Percentiles rank a stretch among this genome's conserved stretches.
These are phyloP conservation scores for Drosera capensis DNA, from an alignment of 148 eudicot genomes.

Conservation along the genomic window DNA sequence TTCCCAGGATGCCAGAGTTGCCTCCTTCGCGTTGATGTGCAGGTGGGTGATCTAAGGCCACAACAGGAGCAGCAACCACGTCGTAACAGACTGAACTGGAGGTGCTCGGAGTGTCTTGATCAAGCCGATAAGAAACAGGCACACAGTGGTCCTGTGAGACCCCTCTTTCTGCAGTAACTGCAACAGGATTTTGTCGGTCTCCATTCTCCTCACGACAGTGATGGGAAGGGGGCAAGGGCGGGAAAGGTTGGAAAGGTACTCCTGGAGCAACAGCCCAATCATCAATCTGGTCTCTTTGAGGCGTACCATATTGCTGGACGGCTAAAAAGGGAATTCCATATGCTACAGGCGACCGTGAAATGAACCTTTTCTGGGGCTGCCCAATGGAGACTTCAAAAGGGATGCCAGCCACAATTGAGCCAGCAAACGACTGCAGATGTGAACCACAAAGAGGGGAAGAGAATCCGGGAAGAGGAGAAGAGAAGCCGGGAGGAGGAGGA, in stretches of 20 bases:
- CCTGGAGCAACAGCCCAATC: constrained; percentile 66
- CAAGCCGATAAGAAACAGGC: constrained; percentile 2
- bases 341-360: constrained; percentile 37
- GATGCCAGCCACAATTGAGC: constrained; percentile 1
- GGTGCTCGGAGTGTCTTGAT: constrained; percentile 28
- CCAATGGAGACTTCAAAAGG: constrained; percentile 29
- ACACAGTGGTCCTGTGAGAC: no score
- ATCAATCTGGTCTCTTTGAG: constrained; percentile 17
- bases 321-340: constrained; percentile 54
- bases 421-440: not conserved
- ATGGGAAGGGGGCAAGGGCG: constrained; percentile 65
- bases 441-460: constrained; percentile 8
- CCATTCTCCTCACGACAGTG: constrained; percentile 7
- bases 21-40: constrained; percentile 10
- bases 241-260: constrained; percentile 71
- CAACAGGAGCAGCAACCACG: constrained; percentile 1
- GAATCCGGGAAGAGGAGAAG: constrained; percentile 1
- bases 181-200: not conserved
- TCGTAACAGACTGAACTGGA: not conserved
- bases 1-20: constrained; percentile 18
- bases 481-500: not conserved
- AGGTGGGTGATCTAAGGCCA: constrained; percentile 14
- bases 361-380: constrained; percentile 36
- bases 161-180: not conserved
- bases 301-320: constrained; percentile 43